Base-by-base conservation (phyloP, 108 stramenopile genomes). In the Discostella stelligeroides region DNA sequence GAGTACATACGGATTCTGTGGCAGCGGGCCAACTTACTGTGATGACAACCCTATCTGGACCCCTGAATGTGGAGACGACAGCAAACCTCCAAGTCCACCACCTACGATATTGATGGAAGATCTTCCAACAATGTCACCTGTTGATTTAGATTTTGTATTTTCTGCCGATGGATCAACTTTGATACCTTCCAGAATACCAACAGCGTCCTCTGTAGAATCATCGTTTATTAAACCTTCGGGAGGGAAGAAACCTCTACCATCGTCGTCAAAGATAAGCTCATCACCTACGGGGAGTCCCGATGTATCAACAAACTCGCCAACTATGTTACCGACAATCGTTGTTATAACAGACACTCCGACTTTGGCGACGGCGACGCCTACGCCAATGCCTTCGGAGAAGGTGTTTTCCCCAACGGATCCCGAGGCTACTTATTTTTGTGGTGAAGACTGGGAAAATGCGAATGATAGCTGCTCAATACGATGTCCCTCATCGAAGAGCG, bases 401-500 rank as follows among this genome's bases (percentile, higher is more conserved):
- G 69, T 50, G 29, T 64, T 54, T 28, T 54, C 65, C 21, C 71
- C 66, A 38, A 58, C 72, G 17, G 64, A 79, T 49, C 70, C 70
- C 21, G 72, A 67, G 28, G 65, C 40, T 24, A 72, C 66, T 11
- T 80, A 57, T 42, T 80, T 67, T 17, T 80, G 79, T 58, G 79
- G 79, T 43, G 27, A 40, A 25, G 64, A 66, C 28, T 80, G 79
- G 79, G 47, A 43, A 17, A 66, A 80, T 59, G 79, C 71, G 8
- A 80, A 80, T 53, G 29, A 25, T 1, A 51, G 43, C 21, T 80
- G 79, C 29, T 29, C 40, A 29, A 73, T 63, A 14, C 58, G 66
- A 21, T 80, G 79, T 41, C 79, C 79, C 23, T 58, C 55, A 14
- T 64, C 61, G 7, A 80, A 73, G 66, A 73, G 67, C 49, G 79